Evolutionary conservation across 805 yeast genomes (phyloP), one percentile per base, ranked within the genome.

Genomic region (Candida easanensis): DNA sequence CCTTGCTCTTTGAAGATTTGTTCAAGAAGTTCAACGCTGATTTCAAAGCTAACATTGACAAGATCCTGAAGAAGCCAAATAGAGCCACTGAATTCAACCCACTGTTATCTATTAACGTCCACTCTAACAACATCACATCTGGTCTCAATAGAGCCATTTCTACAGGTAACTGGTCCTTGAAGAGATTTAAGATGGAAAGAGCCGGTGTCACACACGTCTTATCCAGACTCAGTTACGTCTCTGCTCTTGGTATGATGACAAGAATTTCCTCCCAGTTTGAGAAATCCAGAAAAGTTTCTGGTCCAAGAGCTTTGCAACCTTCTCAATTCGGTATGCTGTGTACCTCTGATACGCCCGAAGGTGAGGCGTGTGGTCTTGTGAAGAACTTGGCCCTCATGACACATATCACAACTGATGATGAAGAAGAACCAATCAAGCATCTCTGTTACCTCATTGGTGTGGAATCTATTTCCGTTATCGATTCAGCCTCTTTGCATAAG

Each of bases 241-340:
- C 95, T 8, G 99, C 99, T 0, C 70, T 93, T 48, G 99, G 99
- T 57, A 93, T 93, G 99, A 93, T 93, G 99, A 93, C 99, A 11
- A 84, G 99, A 71, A 93, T 93, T 41, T 88, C 97, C 6, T 91
- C 98, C n/a, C 99, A 93, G 66, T 93, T 93, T 60, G 99, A 93
- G 64, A 93, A 93, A 64, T 89, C 98, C 2, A 77, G 99, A 69
- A 93, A 93, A 65, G 99, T 93, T 33, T 87, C 96, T 1, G 99
- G 99, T 34, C 99, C 99, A 39, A 85, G 99, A 76, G 97, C 99
- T 14, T 74, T 93, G 52, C 99, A 93, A 66, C 99, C 99, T 10
- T 93, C 99, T 2, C 99, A 93, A 69, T 93, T 93, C 65, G 99
- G 99, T 62, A 93, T 93, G 98, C 74, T 93, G 47, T 93, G 99